phyloP scores from a whole-genome alignment of 2,329 filamentous ascomycete species.

The Chrysoporthe cubensis region DNA sequence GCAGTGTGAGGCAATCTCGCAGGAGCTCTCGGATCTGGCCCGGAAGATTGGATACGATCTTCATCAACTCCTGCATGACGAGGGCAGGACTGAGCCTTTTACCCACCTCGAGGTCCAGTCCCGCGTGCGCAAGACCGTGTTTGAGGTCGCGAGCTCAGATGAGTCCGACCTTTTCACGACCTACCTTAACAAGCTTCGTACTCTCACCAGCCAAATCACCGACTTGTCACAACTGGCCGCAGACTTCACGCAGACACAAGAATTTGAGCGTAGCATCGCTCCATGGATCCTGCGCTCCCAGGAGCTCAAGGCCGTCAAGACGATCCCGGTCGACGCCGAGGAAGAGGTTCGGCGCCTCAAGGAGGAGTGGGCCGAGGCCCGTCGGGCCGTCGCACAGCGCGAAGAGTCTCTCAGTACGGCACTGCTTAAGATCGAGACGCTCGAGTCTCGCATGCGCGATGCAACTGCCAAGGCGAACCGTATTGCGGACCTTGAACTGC shows the following conservation, averaged over 20 bases:
- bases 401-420: constrained; percentile 86
- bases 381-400: constrained; percentile 70
- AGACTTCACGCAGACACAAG: constrained; percentile 73
- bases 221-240: constrained; percentile 72
- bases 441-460: constrained; percentile 85
- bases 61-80: constrained; percentile 69
- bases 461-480: constrained; percentile 75
- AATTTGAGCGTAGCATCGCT: constrained; percentile 75
- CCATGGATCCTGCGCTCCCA: constrained; percentile 86
- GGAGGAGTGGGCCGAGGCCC: constrained; percentile 78
- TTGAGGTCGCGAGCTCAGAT: constrained; percentile 53
- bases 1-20: constrained; percentile 66
- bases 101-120: constrained; percentile 68
- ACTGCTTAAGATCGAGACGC: constrained; percentile 89
- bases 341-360: constrained; percentile 81
- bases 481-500: constrained; percentile 67
- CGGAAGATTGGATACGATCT: constrained; percentile 70
- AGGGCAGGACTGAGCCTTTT: constrained; percentile 70
- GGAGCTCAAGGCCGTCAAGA: constrained; percentile 81
- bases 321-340: constrained; percentile 78
- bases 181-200: constrained; percentile 69
- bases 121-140: constrained; percentile 62
- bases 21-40: constrained; percentile 68
- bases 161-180: constrained; percentile 73
- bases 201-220: constrained; percentile 65